Evolutionary conservation across 169 alveolate genomes (phyloP), one percentile per base, ranked within the genome.

Genomic region (Besnoitia besnoiti): DNA sequence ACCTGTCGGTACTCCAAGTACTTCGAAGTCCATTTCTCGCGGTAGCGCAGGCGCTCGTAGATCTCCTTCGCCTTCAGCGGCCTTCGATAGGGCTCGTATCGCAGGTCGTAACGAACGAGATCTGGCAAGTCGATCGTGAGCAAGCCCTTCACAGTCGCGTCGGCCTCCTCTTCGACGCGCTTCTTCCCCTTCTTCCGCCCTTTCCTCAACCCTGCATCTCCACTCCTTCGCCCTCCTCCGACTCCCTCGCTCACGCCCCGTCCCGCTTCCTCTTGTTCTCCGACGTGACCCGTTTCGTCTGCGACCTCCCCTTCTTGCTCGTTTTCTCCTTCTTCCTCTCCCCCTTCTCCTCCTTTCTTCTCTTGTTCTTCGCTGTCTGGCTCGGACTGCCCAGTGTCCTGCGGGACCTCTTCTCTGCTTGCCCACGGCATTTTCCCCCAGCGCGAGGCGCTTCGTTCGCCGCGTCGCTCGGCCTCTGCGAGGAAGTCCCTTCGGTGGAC

Each of bases 401-500:
- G 62, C 62, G 10, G 62, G 30, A 14, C 30, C n/a, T n/a, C 80
- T 35, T 67, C 80, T n/a, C 80, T 30, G 80, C 80, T 67, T 33
- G 80, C 42, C 80, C 80, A 67, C 46, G 80, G 80, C 80, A 67
- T 67, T 67, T 67, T 67, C 80, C 80, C 80, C 80, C 80, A 67
- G 39, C 80, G 14, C 21, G 46, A 2, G 24, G 80, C 42, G 2
- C 44, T 24, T 19, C 80, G 39, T 3, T 67, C 80, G 10, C 80
- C 80, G 10, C 39, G 46, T 7, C 39, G 80, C 19, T 67, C 80
- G 12, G 80, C 80, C n/a, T 35, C 47, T 35, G 42, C 80, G 46
- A 67, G 80, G 46, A 5, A 35, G 46, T 67, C 47, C n/a, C 44
- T 30, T 35, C 44, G 40, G 80, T 67, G 80, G 42, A 67, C 80